Conservation (phyloP, 2,329 filamentous ascomycete species). For the Karstenula rhodostoma region DNA sequence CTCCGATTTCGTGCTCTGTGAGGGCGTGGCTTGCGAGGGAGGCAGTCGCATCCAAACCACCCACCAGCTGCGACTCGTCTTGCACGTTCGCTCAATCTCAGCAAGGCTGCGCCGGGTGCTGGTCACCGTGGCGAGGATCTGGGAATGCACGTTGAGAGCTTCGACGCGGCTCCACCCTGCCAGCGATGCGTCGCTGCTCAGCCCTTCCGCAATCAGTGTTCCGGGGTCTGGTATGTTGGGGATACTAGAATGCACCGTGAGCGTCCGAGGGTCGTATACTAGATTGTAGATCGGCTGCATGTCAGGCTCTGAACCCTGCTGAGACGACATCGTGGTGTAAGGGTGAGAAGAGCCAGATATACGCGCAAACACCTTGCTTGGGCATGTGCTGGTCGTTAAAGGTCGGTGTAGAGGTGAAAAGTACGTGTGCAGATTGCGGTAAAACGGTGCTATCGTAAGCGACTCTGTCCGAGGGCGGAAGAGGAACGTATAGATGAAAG, state of each 20-base stretch:
- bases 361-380: slow-evolving; percentile 51
- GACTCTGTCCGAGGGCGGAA: slow-evolving; percentile 70
- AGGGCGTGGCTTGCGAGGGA: slow-evolving; percentile 30
- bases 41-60: slow-evolving; percentile 68
- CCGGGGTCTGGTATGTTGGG: slow-evolving; percentile 69
- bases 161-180: slow-evolving; percentile 63
- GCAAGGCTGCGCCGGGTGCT: slow-evolving; percentile 54
- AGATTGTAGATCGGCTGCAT: slow-evolving; percentile 65
- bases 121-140: slow-evolving; percentile 65
- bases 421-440: slow-evolving; percentile 61
- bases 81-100: slow-evolving; percentile 68
- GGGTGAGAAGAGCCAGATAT: slow-evolving; percentile 49
- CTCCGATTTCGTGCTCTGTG: slow-evolving; percentile 9
- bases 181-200: slow-evolving; percentile 21
- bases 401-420: slow-evolving; percentile 58
- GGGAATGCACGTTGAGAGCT: slow-evolving; percentile 68
- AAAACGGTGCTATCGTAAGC: slow-evolving; percentile 54
- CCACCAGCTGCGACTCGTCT: slow-evolving; percentile 73
- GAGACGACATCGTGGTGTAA: slow-evolving; percentile 46
- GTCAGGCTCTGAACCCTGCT: slow-evolving; percentile 37
- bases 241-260: slow-evolving; percentile 68
- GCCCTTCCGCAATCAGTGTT: slow-evolving; percentile 51
- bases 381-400: slow-evolving; percentile 53
- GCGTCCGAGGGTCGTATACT: slow-evolving; percentile 65
- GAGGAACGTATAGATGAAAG: slow-evolving; percentile 80